Base-by-base conservation (phyloP, 2,329 filamentous ascomycete species). In the Clarireedia monteithiana region DNA sequence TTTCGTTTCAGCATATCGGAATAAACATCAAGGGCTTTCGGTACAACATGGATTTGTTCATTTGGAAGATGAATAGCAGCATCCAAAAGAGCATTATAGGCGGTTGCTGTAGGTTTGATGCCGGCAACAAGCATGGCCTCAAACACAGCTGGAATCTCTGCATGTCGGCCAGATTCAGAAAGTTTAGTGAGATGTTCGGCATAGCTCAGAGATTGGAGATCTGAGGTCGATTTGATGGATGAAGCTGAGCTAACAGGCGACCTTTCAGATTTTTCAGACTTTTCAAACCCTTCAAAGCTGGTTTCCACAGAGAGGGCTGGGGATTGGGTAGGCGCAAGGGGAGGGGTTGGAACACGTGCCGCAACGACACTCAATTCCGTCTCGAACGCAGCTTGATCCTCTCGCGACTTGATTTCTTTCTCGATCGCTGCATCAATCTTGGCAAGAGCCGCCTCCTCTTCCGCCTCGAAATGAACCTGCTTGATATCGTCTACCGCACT, bases 21-120 rank as follows among this genome's bases (percentile, higher is more conserved):
- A 71, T 97, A 99, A 52, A 99, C 88, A 74, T 96, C 91, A 52
- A 97, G 79, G 5, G 90, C 91, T 75, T 95, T 95, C 59, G 90
- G 86, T 14, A 95, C 89, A 52, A 94, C 84, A 73, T 95, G 88
- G 53, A 87, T 86, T 71, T 85, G 88, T 70, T 89, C 85, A 24
- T 79, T 77, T 6, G 91, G 89, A 17, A 96, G 80, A 63, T 89
- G 81, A 59, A 96, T 89, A 14, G 91, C 91, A 5, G 94, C 89
- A 65, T 85, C 79, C 45, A 99, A 76, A 46, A 99, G 79, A 50
- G 90, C 88, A 69, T 96, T 96, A 78, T 99, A 99, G n/a, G 92
- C 88, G 48, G 83, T 79, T 48, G 89, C 83, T 6, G 87, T 88
- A 38, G 94, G 94, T 67, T 84, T 84, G 59, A 95, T 80, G 48